phyloP scores from a whole-genome alignment of 2,329 filamentous ascomycete genomes.

The Clathrospora elynae region DNA sequence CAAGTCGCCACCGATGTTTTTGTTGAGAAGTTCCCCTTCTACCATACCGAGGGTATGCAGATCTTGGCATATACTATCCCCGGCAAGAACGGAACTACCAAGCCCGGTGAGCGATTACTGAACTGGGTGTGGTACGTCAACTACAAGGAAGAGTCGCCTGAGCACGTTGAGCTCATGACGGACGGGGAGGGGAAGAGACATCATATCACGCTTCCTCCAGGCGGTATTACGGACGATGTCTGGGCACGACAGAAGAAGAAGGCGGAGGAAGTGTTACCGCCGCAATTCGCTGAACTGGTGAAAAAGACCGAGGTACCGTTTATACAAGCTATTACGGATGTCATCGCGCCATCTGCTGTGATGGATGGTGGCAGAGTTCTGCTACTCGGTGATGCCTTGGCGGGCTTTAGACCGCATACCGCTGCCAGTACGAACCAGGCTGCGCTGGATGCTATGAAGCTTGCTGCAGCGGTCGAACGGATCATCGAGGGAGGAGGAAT shows the following conservation, averaged over 20 bases:
- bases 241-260: slow-evolving; percentile 46
- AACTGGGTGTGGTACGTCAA: slow-evolving; percentile 57
- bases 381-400: slow-evolving; percentile 54
- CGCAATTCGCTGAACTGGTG: slow-evolving; percentile 50
- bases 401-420: slow-evolving; percentile 53
- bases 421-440: slow-evolving; percentile 54
- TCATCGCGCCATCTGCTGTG: slow-evolving; percentile 40
- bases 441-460: slow-evolving; percentile 48
- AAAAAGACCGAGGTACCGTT: slow-evolving; percentile 49
- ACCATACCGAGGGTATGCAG: slow-evolving; percentile 20
- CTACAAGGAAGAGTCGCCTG: slow-evolving; percentile 41
- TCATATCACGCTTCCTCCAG: slow-evolving; percentile 50
- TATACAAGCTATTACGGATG: slow-evolving; percentile 53
- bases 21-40: slow-evolving; percentile 28
- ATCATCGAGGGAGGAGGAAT: slow-evolving; percentile 45
- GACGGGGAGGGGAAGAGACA: slow-evolving; percentile 49
- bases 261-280: slow-evolving; percentile 39
- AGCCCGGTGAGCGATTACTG: slow-evolving; percentile 48
- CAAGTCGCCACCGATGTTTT: slow-evolving; percentile 19
- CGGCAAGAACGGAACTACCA: slow-evolving; percentile 45
- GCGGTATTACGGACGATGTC: slow-evolving; percentile 43
- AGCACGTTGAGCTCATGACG: slow-evolving; percentile 51
- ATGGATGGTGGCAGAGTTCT: slow-evolving; percentile 50
- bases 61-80: slow-evolving; percentile 51
- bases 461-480: slow-evolving; percentile 35